phyloP scores from a whole-genome alignment of 768 basidiomycete genomes.

The Trametes sanguinea region DNA sequence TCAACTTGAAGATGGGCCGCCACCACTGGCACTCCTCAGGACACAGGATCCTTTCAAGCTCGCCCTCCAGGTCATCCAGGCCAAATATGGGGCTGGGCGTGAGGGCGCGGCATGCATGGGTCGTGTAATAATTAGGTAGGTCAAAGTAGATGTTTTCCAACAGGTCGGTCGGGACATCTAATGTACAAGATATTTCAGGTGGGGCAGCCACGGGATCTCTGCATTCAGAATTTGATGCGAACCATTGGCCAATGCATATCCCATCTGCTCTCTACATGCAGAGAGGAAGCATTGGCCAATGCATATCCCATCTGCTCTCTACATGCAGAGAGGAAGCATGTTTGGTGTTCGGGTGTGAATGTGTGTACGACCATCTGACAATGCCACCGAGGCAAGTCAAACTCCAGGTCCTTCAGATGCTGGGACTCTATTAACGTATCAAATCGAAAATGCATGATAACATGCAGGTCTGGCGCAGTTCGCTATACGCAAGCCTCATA shows the following conservation, averaged over 20 bases:
- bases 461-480: background rate
- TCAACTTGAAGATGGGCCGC: background rate
- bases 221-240: background rate
- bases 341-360: background rate
- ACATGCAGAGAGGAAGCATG: background rate
- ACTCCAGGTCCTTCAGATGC: background rate
- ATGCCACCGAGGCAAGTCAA: conserved; percentile 10
- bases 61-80: conserved; percentile 2
- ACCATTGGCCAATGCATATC: background rate
- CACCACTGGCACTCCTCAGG: background rate
- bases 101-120: background rate
- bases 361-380: conserved; percentile 5
- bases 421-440: conserved; percentile 1
- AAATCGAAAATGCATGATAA: conserved; percentile 10
- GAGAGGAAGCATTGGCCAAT: background rate
- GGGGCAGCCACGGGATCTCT: background rate
- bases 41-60: background rate
- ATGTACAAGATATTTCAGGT: background rate
- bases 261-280: too few species aligned
- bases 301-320: conserved; percentile 4
- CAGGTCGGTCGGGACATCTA: background rate
- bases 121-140: conserved; percentile 8
- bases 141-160: conserved; percentile 6
- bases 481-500: conserved; percentile 4
- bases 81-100: background rate